Conservation (phyloP, 108 stramenopile species). For the Cyclostephanos tholiformis region DNA sequence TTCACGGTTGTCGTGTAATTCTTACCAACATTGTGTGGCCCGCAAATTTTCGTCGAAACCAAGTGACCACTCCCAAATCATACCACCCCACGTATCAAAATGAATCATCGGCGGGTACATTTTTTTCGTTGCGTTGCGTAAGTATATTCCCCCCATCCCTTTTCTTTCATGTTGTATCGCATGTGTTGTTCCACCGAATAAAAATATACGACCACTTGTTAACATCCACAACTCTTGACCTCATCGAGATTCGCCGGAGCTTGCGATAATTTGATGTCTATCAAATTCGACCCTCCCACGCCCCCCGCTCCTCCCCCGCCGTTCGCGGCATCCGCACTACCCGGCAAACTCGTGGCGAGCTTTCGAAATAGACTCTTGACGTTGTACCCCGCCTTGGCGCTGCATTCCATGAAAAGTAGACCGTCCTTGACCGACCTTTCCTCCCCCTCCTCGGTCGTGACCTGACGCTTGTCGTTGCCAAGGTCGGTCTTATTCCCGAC, state of each 20-base stretch:
- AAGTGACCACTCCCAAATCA: background rate
- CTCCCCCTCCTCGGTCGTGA: slow-evolving; percentile 96
- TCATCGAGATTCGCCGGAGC: slow-evolving; percentile 92
- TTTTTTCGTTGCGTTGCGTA: background rate
- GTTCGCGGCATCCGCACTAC: slow-evolving; percentile 75
- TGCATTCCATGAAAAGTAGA: slow-evolving; percentile 97
- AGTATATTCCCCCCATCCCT: background rate
- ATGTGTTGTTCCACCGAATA: no score
- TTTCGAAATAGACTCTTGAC: slow-evolving; percentile 97
- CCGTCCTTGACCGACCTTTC: slow-evolving; percentile 93
- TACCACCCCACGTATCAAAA: background rate
- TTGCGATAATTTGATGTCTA: slow-evolving; percentile 93
- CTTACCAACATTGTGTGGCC: background rate
- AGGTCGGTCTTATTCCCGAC: slow-evolving; percentile 99
- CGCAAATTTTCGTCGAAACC: no score
- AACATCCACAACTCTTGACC: slow-evolving; percentile 84
- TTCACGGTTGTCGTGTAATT: background rate
- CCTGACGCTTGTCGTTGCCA: slow-evolving; percentile 95
- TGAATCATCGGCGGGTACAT: background rate
- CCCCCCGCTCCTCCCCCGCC: slow-evolving; percentile 38
- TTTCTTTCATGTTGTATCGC: no score
- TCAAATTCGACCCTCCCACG: slow-evolving; percentile 72
- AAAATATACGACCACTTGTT: no score
- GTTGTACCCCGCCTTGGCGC: slow-evolving; percentile 98
- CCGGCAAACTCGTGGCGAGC: slow-evolving; percentile 95